These are phyloP conservation scores for Metschnikowia chrysomelidarum DNA, from an alignment of 805 yeast genomes.

Conservation along the genomic window DNA sequence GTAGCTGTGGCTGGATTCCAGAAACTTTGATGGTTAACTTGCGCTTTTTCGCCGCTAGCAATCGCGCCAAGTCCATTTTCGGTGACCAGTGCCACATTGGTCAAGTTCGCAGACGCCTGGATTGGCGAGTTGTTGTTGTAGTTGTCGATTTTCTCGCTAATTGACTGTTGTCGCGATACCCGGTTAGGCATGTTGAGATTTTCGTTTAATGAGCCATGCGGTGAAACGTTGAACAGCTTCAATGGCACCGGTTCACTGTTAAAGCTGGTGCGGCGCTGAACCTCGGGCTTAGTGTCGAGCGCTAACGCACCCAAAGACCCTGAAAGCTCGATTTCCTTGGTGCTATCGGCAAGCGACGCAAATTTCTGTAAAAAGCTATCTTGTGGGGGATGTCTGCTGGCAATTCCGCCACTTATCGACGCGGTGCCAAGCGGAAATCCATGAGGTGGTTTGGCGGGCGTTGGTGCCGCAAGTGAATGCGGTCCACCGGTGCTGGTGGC, in stretches of 20 bases:
- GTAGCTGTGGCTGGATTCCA: constrained; percentile 70
- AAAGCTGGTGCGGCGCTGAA: constrained; percentile 51
- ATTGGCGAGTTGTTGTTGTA: constrained; percentile 47
- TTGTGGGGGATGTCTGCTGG: constrained; percentile 45
- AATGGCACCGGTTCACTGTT: constrained; percentile 27
- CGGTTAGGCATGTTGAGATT: constrained; percentile 37
- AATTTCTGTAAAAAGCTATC: constrained; percentile 60
- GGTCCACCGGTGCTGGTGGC: constrained; percentile 24
- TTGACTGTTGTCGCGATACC: constrained; percentile 48
- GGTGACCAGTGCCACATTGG: constrained; percentile 27
- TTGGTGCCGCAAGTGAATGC: constrained; percentile 17
- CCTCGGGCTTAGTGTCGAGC: constrained; percentile 25
- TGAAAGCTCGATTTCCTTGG: constrained; percentile 58
- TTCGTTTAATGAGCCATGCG: constrained; percentile 43
- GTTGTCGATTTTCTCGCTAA: constrained; percentile 62
- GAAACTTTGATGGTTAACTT: constrained; percentile 34
- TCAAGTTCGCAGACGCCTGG: constrained; percentile 40
- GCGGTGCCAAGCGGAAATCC: constrained; percentile 53
- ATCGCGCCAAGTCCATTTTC: constrained; percentile 24
- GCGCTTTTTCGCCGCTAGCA: constrained; percentile 10
- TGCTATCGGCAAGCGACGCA: constrained; percentile 64
- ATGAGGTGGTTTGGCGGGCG: constrained; percentile 17
- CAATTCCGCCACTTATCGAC: constrained; percentile 56
- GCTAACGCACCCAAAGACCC: constrained; percentile 42
- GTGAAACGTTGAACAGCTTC: constrained; percentile 27